Evolutionary conservation across 495 filamentous ascomycete genomes (phyloP).

Genomic region (Aspergillus cristatus): DNA sequence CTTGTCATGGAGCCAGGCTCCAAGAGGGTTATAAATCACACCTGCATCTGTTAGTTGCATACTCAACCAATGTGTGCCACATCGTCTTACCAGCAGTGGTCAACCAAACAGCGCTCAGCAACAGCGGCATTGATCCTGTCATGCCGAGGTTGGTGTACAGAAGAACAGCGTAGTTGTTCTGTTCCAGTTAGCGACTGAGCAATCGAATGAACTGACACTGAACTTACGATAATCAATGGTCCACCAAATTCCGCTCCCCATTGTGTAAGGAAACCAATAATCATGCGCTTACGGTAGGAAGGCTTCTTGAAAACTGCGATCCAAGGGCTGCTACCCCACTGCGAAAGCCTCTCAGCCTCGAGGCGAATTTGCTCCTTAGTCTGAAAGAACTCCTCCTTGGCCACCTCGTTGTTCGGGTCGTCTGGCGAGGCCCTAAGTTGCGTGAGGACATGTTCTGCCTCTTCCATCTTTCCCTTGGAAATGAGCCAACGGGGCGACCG

Average conservation of each 20-base stretch:
- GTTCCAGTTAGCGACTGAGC: slow-evolving; percentile 2
- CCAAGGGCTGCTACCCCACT: slow-evolving; percentile 17
- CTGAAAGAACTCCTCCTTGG: slow-evolving; percentile 30
- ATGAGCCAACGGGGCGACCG: slow-evolving; percentile 40
- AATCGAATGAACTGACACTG: neutral
- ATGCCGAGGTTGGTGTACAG: slow-evolving; percentile 40
- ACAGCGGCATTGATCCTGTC: slow-evolving; percentile 34
- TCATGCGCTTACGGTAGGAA: slow-evolving; percentile 34
- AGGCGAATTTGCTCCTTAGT: slow-evolving; percentile 29
- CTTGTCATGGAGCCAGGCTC: slow-evolving; percentile 36
- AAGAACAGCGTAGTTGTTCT: slow-evolving; percentile 42
- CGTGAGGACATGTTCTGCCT: slow-evolving; percentile 25
- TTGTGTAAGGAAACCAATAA: slow-evolving; percentile 32
- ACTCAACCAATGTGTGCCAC: neutral
- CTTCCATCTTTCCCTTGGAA: slow-evolving; percentile 26
- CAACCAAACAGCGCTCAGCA: slow-evolving; percentile 39
- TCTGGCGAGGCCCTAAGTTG: slow-evolving; percentile 20
- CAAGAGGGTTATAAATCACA: slow-evolving; percentile 38
- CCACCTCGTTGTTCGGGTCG: slow-evolving; percentile 23
- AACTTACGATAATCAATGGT: slow-evolving; percentile 28
- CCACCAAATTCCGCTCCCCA: slow-evolving; percentile 32
- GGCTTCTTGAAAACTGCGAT: slow-evolving; percentile 30
- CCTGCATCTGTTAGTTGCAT: slow-evolving; percentile 7
- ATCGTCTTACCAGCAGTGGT: slow-evolving; percentile 28
- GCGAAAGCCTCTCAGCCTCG: slow-evolving; percentile 21